A percentile compares a stretch with the other conserved stretches of the same genome.
Conservation (phyloP, 495 filamentous ascomycete genomes). For the Cenococcum geophilum region DNA sequence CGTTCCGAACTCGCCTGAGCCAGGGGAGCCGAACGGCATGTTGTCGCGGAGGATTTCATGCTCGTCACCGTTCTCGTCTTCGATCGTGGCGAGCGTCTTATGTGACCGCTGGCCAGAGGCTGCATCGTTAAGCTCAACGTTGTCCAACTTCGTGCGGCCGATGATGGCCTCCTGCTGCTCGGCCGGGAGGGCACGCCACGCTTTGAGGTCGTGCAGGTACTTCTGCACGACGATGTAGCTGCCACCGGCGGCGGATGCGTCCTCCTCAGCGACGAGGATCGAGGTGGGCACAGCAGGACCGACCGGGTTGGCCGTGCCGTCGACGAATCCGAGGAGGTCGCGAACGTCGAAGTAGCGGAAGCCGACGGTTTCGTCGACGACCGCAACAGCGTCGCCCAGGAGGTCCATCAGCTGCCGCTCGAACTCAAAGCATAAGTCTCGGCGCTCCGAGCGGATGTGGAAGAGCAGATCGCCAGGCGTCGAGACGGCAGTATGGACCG, state of each 20-base stretch:
- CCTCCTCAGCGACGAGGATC: conserved; percentile 44
- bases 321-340: conserved; percentile 55
- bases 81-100: conserved; percentile 51
- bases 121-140: conserved; percentile 51
- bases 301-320: conserved; percentile 54
- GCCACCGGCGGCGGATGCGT: conserved; percentile 40
- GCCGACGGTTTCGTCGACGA: conserved; percentile 50
- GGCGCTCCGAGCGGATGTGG: conserved; percentile 52
- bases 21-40: conserved; percentile 55
- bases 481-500: conserved; percentile 35
- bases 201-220: conserved; percentile 49
- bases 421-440: conserved; percentile 55
- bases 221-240: conserved; percentile 57
- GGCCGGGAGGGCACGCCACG: conserved; percentile 43
- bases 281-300: conserved; percentile 44
- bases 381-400: conserved; percentile 43
- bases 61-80: conserved; percentile 48
- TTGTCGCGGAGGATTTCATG: conserved; percentile 53
- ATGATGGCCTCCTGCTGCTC: conserved; percentile 54
- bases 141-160: conserved; percentile 52
- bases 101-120: conserved; percentile 45
- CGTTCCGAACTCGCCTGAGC: conserved; percentile 49
- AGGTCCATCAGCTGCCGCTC: conserved; percentile 48
- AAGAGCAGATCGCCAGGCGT: conserved; percentile 53
- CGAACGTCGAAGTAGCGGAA: conserved; percentile 57